Base-by-base conservation (phyloP, 306 rosid genomes). In the Trifolium repens region DNA sequence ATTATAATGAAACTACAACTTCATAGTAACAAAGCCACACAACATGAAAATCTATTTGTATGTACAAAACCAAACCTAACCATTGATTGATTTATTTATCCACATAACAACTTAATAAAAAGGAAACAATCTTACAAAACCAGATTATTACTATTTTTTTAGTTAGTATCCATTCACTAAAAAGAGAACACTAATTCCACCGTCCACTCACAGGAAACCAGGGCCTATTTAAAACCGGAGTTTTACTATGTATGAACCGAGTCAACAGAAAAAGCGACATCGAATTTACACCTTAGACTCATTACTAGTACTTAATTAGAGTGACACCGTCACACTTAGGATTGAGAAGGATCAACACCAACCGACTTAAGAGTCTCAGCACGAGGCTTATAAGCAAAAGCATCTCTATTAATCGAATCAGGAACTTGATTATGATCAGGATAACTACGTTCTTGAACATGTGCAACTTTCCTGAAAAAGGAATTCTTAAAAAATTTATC, bases 401-500 rank as follows among this genome's bases (percentile, higher is more conserved):
- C 81, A 78, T 91, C 97, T 30, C 34, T 78, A 8, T 30, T 84
- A 22, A 69, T 71, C 2, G 84, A 58, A 55, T 77, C 88, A 11
- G 84, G 81, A 0, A 87, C 69, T 12, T 69, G 59, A 3, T 66
- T 50, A 8, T 85, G 79, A 26, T 83, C 82, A 1, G 87, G 80
- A 50, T 74, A 74, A 7, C 78, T 72, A 1, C 69, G 79, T 9
- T 87, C 87, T 69, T 85, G 91, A 22, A 94, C 78, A 30, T 91
- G 96, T 2, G 94, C 98, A 52, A 91, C 82, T 76, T 85, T 94
- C 79, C 98, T 86, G 62, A 94, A 91, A 62, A 87, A 87, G 0
- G 97, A 94, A 0, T 85, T 76, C 17, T 60, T 80, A 0, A 84
- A 0, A 43, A 50, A 81, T 16, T 64, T 85, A 0, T 86, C 83